Evolutionary conservation across 805 yeast species (phyloP), one percentile per base, ranked within the genome.

Genomic region (Debaryomyces hansenii): DNA sequence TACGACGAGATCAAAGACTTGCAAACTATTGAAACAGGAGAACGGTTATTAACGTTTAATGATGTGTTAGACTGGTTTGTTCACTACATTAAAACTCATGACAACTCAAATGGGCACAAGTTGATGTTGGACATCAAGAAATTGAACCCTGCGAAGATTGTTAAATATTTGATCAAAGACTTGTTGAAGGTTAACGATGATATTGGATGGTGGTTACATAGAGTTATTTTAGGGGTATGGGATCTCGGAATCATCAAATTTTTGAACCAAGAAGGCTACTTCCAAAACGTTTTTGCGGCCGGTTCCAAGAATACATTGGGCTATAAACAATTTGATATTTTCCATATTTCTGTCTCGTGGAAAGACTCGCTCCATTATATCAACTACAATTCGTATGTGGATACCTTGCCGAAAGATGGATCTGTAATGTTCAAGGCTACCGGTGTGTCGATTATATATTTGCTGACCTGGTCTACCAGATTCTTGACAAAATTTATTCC

Each of bases 211-310:
- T 72, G 77, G 78, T 61, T 56, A 27, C 61, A 64, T 20, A 61
- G 65, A 20, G 51, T 72, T 24, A 72, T 67, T 48, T 59, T 70
- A 44, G 78, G 77, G 4, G 52, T 72, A 18, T 72, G 78, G 78
- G 66, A 67, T 48, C 55, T 72, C 45, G 59, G 64, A 31, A 62
- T 68, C 42, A 49, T 70, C 38, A 67, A 70, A 50, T 71, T 59
- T 53, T 46, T 71, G 48, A 72, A 72, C 53, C 76, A 72, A 48
- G 70, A 70, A 36, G 60, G 56, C 1, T 66, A 53, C 46, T 70
- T 72, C 51, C 68, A 62, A 49, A 42, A 55, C 9, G 45, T 58
- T 12, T 62, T 66, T 41, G 49, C 51, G 4, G 40, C 40, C 3
- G 35, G 44, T 7, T 31, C 45, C 8, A 21, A 37, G 3, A 54